Base-by-base conservation (phyloP, 441 rosid genomes). In the Bocquillonia castaneifolia region DNA sequence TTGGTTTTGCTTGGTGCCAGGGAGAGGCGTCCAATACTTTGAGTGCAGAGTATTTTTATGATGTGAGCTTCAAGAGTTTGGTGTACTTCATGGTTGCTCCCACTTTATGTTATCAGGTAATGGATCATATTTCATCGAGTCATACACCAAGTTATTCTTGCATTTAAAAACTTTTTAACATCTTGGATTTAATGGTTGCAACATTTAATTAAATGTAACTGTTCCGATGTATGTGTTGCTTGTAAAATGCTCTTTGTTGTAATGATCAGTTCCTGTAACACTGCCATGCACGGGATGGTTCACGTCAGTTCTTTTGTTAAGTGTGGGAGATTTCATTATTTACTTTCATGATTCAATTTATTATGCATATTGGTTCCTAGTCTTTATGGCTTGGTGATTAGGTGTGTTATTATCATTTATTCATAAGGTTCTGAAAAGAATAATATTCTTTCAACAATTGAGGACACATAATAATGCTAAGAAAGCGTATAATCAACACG, bases 71-170 rank as follows among this genome's bases (percentile, higher is more conserved):
- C 75, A 85, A 86, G 87, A 86, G 87, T 78, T 89, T 95, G 92
- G 87, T 69, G 25, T 95, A 95, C 79, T 92, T 95, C 79, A 95
- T 92, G 97, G 84, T 91, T 62, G 97, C 99, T 64, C 99, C 99
- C 54, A 90, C 99, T 36, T 77, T 95, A 73, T 95, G 99, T 79
- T 95, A 95, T 78, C 99, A 95, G 98, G 99, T 95, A 81, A 74
- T 29, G 39, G 36, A 23, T 34, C 59, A 14, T 54, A 28, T 53
- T 69, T 66, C 34, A 70, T 68, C 6, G 0, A 1, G 25, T 36
- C 34, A 26, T 45, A 31, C 31, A 17, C 5, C 2, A 6, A 48
- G 23, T n/a, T 48, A 58, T 64, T 44, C 25, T 31, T 39, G 17
- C 52, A 34, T 47, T 59, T 66, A 52, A 15, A 18, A 31, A 22